These are phyloP conservation scores for Yamadazyma dushanensis DNA, from an alignment of 1,139 yeast species.

Conservation along the genomic window DNA sequence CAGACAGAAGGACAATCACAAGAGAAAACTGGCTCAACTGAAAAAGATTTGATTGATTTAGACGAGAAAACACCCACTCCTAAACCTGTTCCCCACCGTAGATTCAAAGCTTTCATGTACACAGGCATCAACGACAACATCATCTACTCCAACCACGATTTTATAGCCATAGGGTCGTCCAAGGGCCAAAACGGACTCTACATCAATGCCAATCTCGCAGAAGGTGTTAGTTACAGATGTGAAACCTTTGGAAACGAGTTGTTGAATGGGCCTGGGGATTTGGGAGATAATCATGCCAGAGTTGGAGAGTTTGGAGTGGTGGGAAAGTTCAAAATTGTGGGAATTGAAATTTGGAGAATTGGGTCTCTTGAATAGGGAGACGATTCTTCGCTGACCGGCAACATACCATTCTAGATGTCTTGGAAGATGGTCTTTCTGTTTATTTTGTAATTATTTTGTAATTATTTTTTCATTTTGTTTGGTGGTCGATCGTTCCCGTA, in stretches of 20 bases:
- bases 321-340: slow-evolving; percentile 68
- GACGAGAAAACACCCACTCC: neutral
- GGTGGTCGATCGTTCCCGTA: too few species aligned
- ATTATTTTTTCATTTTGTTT: too few species aligned
- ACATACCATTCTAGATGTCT: too few species aligned
- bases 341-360: slow-evolving; percentile 85
- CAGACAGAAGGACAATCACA: neutral
- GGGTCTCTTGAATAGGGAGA: slow-evolving; percentile 40
- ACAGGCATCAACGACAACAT: slow-evolving; percentile 88
- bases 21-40: neutral
- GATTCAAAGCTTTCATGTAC: slow-evolving; percentile 82
- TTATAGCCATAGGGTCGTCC: slow-evolving; percentile 88
- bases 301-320: slow-evolving; percentile 9
- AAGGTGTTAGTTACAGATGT: slow-evolving; percentile 77
- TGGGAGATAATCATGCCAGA: slow-evolving; percentile 9
- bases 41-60: neutral
- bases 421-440: too few species aligned
- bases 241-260: slow-evolving; percentile 91
- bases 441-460: too few species aligned
- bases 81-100: slow-evolving; percentile 10
- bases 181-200: slow-evolving; percentile 88
- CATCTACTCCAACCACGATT: slow-evolving; percentile 76
- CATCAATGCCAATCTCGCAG: slow-evolving; percentile 71
- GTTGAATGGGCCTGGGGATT: slow-evolving; percentile 52
- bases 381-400: too few species aligned